phyloP scores from a whole-genome alignment of 257 asterid genomes.

The Solanum appendiculatum region DNA sequence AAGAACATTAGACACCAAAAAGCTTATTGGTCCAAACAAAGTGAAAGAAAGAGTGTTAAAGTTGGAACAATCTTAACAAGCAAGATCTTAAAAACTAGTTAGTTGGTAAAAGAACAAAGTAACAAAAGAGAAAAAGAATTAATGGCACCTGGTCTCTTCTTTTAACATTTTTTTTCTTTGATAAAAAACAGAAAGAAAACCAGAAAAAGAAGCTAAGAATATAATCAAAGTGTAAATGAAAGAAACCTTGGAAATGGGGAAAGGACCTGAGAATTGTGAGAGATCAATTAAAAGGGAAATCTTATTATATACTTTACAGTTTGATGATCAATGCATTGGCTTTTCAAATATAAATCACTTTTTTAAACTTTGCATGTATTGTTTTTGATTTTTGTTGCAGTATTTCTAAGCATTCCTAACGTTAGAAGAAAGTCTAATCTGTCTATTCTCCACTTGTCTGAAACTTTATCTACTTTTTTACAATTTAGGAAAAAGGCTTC shows the following conservation, averaged over 20 bases:
- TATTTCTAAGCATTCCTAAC: not conserved
- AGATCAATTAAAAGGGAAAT: not conserved
- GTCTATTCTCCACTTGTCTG: not conserved
- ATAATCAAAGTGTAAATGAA: not conserved
- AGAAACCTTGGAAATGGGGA: constrained; percentile 2
- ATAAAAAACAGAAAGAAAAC: not conserved
- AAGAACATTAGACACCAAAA: not conserved
- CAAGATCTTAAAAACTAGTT: constrained; percentile 3
- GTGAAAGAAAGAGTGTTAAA: not conserved
- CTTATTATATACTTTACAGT: not conserved
- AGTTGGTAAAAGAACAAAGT: not conserved
- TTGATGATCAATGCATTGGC: not conserved
- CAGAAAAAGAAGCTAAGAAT: constrained; percentile 3
- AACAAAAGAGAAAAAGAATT: not conserved
- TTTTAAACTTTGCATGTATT: not conserved
- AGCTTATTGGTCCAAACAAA: not conserved
- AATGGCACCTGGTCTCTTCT: not conserved
- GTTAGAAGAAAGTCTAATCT: not conserved
- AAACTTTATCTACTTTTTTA: not conserved
- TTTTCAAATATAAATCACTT: not conserved
- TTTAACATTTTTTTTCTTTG: not conserved
- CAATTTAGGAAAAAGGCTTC: not conserved
- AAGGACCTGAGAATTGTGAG: not conserved
- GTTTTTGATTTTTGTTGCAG: not conserved
- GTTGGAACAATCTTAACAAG: constrained; percentile 1